A percentile compares a stretch with the other conserved stretches of the same genome.
phyloP scores from a whole-genome alignment of 495 filamentous ascomycete species.

The Podospora comata region DNA sequence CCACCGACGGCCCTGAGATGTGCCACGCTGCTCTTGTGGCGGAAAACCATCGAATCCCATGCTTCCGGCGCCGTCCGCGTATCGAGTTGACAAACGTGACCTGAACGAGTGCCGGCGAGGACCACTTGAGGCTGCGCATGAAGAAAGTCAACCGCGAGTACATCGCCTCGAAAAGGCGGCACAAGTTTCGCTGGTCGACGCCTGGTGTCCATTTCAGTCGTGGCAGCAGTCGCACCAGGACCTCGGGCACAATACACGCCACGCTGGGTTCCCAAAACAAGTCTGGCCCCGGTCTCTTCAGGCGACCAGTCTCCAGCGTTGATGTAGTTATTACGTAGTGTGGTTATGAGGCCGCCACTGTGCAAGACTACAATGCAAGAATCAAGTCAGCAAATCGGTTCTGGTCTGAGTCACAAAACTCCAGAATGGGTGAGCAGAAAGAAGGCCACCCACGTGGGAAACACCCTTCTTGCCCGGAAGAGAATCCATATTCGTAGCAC shows the following conservation, averaged over 20 bases:
- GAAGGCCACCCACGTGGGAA: background rate
- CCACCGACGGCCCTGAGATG: constrained; percentile 33
- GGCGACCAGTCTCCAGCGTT: background rate
- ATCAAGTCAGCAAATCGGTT: background rate
- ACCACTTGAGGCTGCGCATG: constrained; percentile 29
- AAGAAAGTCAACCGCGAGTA: constrained; percentile 35
- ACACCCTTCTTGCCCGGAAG: background rate
- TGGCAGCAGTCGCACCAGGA: background rate
- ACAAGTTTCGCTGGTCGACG: background rate
- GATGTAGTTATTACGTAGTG: background rate
- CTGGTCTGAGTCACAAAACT: background rate
- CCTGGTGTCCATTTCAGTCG: background rate
- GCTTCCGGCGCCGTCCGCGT: constrained; percentile 21
- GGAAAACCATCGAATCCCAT: constrained; percentile 27
- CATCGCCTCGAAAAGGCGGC: constrained; percentile 12
- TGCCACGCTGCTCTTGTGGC: constrained; percentile 29
- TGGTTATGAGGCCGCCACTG: too few relatives aligned
- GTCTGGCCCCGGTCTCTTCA: background rate
- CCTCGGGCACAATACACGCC: background rate
- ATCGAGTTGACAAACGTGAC: constrained; percentile 34
- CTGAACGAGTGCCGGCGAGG: constrained; percentile 39
- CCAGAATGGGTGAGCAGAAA: background rate
- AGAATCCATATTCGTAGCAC: background rate
- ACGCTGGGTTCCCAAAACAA: background rate
- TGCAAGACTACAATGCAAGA: background rate